Conservation (phyloP, 2,329 filamentous ascomycete genomes). For the Metarhizium rileyi region DNA sequence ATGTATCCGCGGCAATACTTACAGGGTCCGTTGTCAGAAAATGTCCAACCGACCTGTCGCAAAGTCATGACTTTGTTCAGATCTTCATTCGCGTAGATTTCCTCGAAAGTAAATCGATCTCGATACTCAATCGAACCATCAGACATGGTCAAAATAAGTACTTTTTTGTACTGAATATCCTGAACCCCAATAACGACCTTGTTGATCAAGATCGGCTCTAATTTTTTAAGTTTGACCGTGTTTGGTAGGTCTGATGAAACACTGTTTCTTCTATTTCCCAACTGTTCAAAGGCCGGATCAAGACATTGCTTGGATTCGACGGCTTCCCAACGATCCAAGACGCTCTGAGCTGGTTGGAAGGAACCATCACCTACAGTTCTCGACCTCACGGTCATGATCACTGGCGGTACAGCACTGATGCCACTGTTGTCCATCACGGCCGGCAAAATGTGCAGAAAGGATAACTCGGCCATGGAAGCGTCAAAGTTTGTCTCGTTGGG, state of each 20-base stretch:
- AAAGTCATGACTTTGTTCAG: slow-evolving; percentile 58
- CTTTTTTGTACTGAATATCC: slow-evolving; percentile 58
- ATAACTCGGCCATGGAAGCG: slow-evolving; percentile 51
- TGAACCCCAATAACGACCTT: slow-evolving; percentile 63
- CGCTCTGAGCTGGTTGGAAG: slow-evolving; percentile 58
- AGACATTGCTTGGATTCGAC: slow-evolving; percentile 56
- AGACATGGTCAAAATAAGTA: slow-evolving; percentile 63
- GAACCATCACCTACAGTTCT: slow-evolving; percentile 42
- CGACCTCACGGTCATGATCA: slow-evolving; percentile 66
- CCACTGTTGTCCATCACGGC: slow-evolving; percentile 49
- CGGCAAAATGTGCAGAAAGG: slow-evolving; percentile 65
- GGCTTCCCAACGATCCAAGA: slow-evolving; percentile 78
- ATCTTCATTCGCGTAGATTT: slow-evolving; percentile 55
- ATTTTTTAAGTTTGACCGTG: slow-evolving; percentile 43
- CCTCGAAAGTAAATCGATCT: slow-evolving; percentile 62
- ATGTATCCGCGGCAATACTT: slow-evolving; percentile 16
- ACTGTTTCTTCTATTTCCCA: slow-evolving; percentile 53
- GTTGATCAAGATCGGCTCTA: slow-evolving; percentile 59
- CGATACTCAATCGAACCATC: slow-evolving; percentile 77
- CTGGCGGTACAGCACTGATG: slow-evolving; percentile 46
- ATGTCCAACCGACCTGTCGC: slow-evolving; percentile 69
- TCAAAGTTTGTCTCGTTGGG: slow-evolving; percentile 33
- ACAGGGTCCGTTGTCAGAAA: slow-evolving; percentile 56
- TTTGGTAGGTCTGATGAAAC: slow-evolving; percentile 23
- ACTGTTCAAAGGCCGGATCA: slow-evolving; percentile 68